Evolutionary conservation across 345 rosid species (phyloP).

Genomic region (Syzygium grande): DNA sequence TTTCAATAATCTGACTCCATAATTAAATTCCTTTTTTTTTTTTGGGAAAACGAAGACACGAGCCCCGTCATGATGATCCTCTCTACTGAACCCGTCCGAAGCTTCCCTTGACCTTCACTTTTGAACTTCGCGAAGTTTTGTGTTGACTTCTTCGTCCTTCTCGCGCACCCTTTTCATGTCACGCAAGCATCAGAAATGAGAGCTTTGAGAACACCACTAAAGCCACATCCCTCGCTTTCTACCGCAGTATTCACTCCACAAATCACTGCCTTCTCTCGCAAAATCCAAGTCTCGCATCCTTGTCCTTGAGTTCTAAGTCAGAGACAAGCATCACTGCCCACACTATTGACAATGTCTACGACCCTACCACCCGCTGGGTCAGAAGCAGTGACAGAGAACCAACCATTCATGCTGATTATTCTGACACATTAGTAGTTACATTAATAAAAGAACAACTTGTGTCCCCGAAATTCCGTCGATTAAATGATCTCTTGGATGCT

Average conservation of each 20-base stretch:
- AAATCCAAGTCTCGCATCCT: neutral
- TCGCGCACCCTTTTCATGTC: neutral
- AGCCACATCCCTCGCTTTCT: neutral
- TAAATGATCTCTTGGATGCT: neutral
- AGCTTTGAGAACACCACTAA: neutral
- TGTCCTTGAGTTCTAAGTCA: neutral
- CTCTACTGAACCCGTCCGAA: neutral
- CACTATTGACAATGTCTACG: neutral
- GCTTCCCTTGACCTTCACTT: neutral
- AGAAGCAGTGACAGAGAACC: neutral
- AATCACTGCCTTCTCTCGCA: neutral
- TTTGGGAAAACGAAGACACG: no score
- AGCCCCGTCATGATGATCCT: neutral
- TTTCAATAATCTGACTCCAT: no score
- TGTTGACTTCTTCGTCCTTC: neutral
- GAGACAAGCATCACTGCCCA: neutral
- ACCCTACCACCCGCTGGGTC: neutral
- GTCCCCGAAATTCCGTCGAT: neutral
- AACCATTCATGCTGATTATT: neutral
- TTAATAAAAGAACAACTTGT: neutral
- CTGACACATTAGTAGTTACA: neutral
- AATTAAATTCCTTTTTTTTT: no score
- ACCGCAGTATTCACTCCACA: neutral
- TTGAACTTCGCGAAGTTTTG: constrained; percentile 7
- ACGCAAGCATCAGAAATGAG: constrained; percentile 5